Evolutionary conservation across 129 eudicot genomes (phyloP), one percentile per base, ranked within the genome.

Genomic region (Sambucus nigra): DNA sequence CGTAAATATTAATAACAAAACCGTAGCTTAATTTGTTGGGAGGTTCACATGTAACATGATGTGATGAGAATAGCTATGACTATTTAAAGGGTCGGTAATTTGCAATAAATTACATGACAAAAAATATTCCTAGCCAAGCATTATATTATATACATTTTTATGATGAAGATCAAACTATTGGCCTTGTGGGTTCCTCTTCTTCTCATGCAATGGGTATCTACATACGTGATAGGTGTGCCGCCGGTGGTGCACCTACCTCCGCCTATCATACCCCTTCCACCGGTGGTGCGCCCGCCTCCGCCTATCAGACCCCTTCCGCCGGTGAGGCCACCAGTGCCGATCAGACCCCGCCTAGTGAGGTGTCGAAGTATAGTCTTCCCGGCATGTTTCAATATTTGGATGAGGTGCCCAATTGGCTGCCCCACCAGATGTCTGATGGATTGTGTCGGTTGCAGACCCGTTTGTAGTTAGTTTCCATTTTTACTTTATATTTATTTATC

Each of bases 391-490:
- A 17, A 32, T 0, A 19, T 41, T 19, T 25, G 23, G 69, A 7
- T 65, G 14, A 4, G 5, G 0, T 72, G 83, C 55, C 69, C 69
- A 0, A 5, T 8, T 18, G 42, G 14, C 13, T 77, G 83, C 60
- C 38, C 72, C 13, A 24, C 0, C 0, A 22, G 15, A 29, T 77
- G 79, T 46, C 22, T 31, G 17, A 19, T 64, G 42, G 79, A 72
- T 31, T 77, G 83, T 68, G 63, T 39, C 54, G 7, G 66, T 35
- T 72, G 83, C 73, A 77, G 58, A 31, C 78, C 83, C 4, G 25
- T 77, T 32, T 77, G 83, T 10, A 51, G 79, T 68, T 68, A 68
- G 79, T 62, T n/a, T n/a, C n/a, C 21, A 27, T 52, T 64, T 31
- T 15, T 42, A 5, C 47, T 42, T 42, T 42, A 7, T 5, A 7